Evolutionary conservation across 140 eudicot genomes (phyloP), one percentile per base, ranked within the genome.

Genomic region (Senecio squalidus): DNA sequence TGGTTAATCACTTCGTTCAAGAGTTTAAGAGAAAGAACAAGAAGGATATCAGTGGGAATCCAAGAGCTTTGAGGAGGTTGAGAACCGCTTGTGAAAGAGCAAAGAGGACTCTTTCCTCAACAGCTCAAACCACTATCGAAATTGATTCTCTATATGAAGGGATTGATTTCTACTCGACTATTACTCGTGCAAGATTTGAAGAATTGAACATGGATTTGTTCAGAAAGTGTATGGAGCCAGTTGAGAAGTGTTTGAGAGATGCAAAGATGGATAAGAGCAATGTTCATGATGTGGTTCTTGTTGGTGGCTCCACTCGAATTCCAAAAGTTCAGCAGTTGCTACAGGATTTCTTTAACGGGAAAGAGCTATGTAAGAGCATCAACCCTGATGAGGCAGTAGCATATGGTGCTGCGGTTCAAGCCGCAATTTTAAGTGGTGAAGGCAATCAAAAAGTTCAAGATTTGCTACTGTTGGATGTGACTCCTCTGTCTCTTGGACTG

Each of bases 341-440:
- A 48, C 73, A 73, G 4, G 81, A 76, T 28, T 76, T 76, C 29
- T 76, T 76, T 22, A 64, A 70, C 6, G 81, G 81, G 41, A 75
- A 70, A 21, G 76, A 75, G 9, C 63, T 75, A 7, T 69, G 76
- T 21, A 76, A 70, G 53, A 76, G 81, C 59, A 70, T 76, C 36
- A 69, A 76, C 22, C 81, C 81, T 0, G 81, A 76, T 45, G 81
- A 76, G 29, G 81, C 81, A 0, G 81, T 76, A 24, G 81, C 81
- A 0, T 70, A 70, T 21, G 81, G 77, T 36, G 81, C 81, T 6
- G 76, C 77, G 3, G 80, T 75, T 2, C 76, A 69, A 33, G 80
- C 80, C 13, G 80, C 80, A 4, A 74, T 60, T 29, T 52, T 67
- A 39, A 74, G 80, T 22, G 75, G 75, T 1, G 66, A 67, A 27